These are phyloP conservation scores for Neofusicoccum ribis DNA, from an alignment of 2,329 filamentous ascomycete species.

Conservation along the genomic window DNA sequence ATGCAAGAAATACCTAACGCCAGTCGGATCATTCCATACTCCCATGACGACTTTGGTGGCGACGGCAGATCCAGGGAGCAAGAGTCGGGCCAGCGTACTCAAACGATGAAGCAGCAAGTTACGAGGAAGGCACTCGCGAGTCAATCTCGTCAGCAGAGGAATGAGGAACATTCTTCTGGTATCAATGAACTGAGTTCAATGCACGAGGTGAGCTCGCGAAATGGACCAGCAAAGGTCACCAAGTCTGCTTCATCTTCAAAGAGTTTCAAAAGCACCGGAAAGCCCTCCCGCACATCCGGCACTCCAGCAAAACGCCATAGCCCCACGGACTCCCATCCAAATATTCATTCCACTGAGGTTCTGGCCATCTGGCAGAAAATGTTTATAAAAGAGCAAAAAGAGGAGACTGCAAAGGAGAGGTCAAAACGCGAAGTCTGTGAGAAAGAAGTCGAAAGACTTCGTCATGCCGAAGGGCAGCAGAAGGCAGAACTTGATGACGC, in stretches of 20 bases:
- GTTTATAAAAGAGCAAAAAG: background rate
- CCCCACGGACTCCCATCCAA: too few relatives aligned
- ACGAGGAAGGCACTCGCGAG: background rate
- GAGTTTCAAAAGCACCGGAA: background rate
- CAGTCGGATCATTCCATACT: too few relatives aligned
- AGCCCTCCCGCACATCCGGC: background rate
- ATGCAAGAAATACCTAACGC: too few relatives aligned
- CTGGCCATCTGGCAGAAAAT: constrained; percentile 2
- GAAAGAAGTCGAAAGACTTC: background rate
- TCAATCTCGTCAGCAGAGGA: background rate
- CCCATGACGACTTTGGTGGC: too few relatives aligned
- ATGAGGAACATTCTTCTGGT: too few relatives aligned
- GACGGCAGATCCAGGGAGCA: too few relatives aligned
- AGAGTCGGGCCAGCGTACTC: too few relatives aligned
- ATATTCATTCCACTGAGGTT: background rate
- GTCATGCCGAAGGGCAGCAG: background rate
- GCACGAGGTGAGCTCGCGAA: background rate
- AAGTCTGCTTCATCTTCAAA: background rate
- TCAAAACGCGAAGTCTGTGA: background rate
- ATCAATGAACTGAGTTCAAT: background rate
- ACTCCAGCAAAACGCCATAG: background rate
- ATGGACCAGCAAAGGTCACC: background rate
- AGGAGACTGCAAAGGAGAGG: background rate
- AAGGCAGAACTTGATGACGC: background rate
- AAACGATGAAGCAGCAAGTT: too few relatives aligned